Conservation (phyloP, 768 basidiomycete genomes). For the Pisolithus microcarpus region DNA sequence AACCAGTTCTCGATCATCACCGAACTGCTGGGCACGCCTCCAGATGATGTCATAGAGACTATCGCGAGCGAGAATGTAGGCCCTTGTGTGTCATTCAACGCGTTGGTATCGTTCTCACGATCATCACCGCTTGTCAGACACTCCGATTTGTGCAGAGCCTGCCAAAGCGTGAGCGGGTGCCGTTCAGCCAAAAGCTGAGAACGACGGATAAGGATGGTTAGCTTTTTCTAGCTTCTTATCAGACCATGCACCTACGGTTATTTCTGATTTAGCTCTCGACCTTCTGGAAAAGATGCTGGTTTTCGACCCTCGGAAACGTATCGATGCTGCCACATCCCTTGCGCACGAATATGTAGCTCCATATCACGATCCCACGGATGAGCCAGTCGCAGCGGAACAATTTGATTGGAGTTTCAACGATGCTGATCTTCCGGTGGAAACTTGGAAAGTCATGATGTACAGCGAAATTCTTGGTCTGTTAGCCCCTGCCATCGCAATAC, state of each 20-base stretch:
- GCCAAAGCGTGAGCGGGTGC: slow-evolving; percentile 92
- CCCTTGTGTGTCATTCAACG: slow-evolving; percentile 6
- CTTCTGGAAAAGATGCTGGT: slow-evolving; percentile 98
- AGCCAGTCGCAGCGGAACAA: slow-evolving; percentile 86
- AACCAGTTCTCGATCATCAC: slow-evolving; percentile 99
- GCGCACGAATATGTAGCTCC: slow-evolving; percentile 91
- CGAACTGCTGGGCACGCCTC: slow-evolving; percentile 94
- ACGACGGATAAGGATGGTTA: slow-evolving; percentile 80
- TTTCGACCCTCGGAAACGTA: slow-evolving; percentile 95
- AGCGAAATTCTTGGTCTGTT: slow-evolving; percentile 87
- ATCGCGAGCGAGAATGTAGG: slow-evolving; percentile 95
- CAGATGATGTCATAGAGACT: slow-evolving; percentile 98
- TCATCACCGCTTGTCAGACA: slow-evolving; percentile 48
- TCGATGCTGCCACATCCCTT: slow-evolving; percentile 88
- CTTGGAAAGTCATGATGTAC: slow-evolving; percentile 99
- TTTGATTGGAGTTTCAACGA: slow-evolving; percentile 99
- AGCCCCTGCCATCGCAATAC: background rate
- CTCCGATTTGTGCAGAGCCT: slow-evolving; percentile 97
- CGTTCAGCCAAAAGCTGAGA: slow-evolving; percentile 88
- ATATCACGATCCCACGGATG: slow-evolving; percentile 97
- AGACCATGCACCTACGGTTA: slow-evolving; percentile 4
- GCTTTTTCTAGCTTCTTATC: slow-evolving; percentile 16
- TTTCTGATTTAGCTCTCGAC: slow-evolving; percentile 62
- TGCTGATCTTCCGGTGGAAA: slow-evolving; percentile 95
- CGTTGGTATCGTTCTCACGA: slow-evolving; percentile 8